phyloP scores from a whole-genome alignment of 2,329 filamentous ascomycete species.

The Fusarium cyanostomum region DNA sequence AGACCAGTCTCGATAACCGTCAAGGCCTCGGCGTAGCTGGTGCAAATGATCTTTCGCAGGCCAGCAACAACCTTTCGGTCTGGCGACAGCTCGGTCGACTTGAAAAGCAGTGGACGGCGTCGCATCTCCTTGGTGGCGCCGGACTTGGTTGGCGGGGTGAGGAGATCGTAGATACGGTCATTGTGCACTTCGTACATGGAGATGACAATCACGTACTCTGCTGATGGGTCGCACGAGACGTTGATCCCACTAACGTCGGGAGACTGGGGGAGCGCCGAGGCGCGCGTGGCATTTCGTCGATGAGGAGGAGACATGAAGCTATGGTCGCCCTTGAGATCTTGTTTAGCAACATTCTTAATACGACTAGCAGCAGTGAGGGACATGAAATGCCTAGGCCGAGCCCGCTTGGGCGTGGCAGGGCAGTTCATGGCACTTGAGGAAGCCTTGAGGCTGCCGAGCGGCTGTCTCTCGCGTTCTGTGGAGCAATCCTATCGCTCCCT shows the following conservation, averaged over 20 bases:
- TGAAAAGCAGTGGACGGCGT: slow-evolving; percentile 88
- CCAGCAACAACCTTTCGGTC: slow-evolving; percentile 96
- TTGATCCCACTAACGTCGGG: slow-evolving; percentile 79
- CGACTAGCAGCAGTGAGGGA: slow-evolving; percentile 56
- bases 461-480: slow-evolving; percentile 25
- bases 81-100: slow-evolving; percentile 85
- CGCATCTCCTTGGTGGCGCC: slow-evolving; percentile 74
- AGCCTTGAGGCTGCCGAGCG: slow-evolving; percentile 21
- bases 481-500: slow-evolving; percentile 46
- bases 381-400: slow-evolving; percentile 49
- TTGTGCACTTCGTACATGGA: slow-evolving; percentile 99
- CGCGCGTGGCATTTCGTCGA: slow-evolving; percentile 71
- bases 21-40: slow-evolving; percentile 81
- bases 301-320: slow-evolving; percentile 57
- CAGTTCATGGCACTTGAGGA: slow-evolving; percentile 44
- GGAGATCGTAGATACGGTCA: slow-evolving; percentile 93
- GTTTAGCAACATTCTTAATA: slow-evolving; percentile 60
- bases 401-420: slow-evolving; percentile 49
- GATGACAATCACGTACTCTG: slow-evolving; percentile 87
- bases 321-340: slow-evolving; percentile 61
- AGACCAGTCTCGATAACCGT: slow-evolving; percentile 91
- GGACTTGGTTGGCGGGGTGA: slow-evolving; percentile 70
- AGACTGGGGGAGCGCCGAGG: slow-evolving; percentile 74
- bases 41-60: slow-evolving; percentile 88
- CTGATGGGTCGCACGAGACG: slow-evolving; percentile 66